phyloP scores from a whole-genome alignment of 768 basidiomycete species.

The Trametes coccinea region DNA sequence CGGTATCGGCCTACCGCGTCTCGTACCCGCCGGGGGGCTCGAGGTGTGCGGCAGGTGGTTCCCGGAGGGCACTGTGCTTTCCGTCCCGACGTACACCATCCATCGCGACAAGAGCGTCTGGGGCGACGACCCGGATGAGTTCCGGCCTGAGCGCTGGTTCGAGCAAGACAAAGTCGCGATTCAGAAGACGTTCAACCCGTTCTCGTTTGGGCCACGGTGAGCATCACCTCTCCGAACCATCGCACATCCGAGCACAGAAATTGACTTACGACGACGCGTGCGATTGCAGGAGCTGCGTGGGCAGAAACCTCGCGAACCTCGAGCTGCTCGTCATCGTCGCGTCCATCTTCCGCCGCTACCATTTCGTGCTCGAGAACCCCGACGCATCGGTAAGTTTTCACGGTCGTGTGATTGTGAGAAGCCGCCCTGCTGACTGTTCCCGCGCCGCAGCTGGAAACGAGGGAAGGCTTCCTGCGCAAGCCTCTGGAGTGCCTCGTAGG shows the following conservation, averaged over 20 bases:
- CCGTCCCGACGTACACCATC: constrained; percentile 81
- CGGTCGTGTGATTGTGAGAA: constrained; percentile 8
- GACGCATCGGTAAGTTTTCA: constrained; percentile 50
- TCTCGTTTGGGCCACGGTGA: constrained; percentile 79
- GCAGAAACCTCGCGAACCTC: constrained; percentile 77
- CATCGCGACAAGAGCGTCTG: constrained; percentile 72
- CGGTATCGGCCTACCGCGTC: constrained; percentile 77
- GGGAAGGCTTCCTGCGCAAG: constrained; percentile 89
- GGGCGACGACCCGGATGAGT: constrained; percentile 77
- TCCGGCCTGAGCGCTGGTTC: constrained; percentile 85
- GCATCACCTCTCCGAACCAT: constrained; percentile 18
- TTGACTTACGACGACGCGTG: not conserved
- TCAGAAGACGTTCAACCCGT: constrained; percentile 81
- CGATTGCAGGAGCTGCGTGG: constrained; percentile 70
- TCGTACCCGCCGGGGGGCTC: constrained; percentile 75
- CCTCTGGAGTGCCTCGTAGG: constrained; percentile 73
- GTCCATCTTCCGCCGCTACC: constrained; percentile 75
- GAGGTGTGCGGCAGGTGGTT: constrained; percentile 59
- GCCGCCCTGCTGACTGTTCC: constrained; percentile 7
- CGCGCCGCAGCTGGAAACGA: constrained; percentile 57
- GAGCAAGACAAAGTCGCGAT: constrained; percentile 62
- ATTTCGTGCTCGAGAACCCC: constrained; percentile 66
- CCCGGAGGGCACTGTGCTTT: constrained; percentile 73
- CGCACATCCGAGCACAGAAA: not conserved
- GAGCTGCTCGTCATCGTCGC: constrained; percentile 80